phyloP scores from a whole-genome alignment of 228 moss, liverwort and hornwort genomes.

The Sphagnum fallax region DNA sequence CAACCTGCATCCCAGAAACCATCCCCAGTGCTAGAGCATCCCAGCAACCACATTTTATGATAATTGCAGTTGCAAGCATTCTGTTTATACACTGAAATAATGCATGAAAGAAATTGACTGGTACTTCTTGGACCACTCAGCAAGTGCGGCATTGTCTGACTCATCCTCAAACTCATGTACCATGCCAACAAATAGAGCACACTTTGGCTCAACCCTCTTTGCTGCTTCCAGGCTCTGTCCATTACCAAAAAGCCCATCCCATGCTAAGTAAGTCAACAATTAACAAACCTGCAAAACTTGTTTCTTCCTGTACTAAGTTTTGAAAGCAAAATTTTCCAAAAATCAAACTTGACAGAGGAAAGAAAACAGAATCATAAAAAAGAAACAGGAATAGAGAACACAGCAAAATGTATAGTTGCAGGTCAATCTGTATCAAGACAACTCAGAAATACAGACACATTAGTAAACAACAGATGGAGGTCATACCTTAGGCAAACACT shows the following conservation, averaged over 20 bases:
- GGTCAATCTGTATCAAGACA: background rate
- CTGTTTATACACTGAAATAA: background rate
- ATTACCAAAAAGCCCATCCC: conserved; percentile 2
- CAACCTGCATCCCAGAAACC: background rate
- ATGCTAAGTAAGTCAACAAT: background rate
- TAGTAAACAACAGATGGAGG: background rate
- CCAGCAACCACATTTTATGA: background rate
- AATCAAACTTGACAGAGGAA: too few relatives aligned
- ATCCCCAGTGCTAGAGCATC: background rate
- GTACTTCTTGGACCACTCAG: conserved; percentile 81
- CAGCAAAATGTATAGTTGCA: background rate
- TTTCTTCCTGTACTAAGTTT: background rate
- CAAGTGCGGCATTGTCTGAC: conserved; percentile 61
- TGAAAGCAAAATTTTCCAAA: background rate
- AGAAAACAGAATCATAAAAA: too few relatives aligned
- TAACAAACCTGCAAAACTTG: background rate
- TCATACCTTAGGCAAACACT: conserved; percentile 67
- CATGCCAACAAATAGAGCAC: conserved; percentile 90
- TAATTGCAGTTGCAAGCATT: background rate
- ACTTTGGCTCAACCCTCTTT: conserved; percentile 70
- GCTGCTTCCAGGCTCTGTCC: conserved; percentile 69
- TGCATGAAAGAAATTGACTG: background rate
- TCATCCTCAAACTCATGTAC: conserved; percentile 90
- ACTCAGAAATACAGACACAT: background rate
- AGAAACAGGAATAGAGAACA: background rate